Evolutionary conservation across 768 basidiomycete genomes (phyloP), one percentile per base, ranked within the genome.

Genomic region (Russula vinacea): DNA sequence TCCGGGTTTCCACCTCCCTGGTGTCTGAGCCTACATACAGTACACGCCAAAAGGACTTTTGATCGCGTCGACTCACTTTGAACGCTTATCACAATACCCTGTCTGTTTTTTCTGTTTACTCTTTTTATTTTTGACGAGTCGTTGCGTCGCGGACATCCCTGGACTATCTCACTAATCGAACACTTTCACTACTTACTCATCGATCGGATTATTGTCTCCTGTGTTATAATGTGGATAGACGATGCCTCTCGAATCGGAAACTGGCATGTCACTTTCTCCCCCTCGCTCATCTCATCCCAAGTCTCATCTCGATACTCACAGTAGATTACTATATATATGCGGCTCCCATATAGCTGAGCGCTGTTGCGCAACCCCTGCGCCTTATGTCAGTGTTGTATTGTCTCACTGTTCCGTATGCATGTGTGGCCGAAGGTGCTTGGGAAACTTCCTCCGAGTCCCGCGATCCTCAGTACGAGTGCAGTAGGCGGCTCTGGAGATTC

Each of bases 1-100:
- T 68, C 81, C 86, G 33, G 89, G 86, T 58, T 92, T 92, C 71
- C 84, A 81, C 2, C 72, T 73, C 1, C 89, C 89, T 1, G 89
- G 89, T 19, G 72, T 90, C 44, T 83, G 58, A 60, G 17, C 44
- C 11, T 13, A 47, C 45, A 22, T 22, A 13, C 10, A 47, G 22
- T 29, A 33, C 39, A 22, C 16, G 7, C 17, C 4, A 7, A 56
- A 17, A 53, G 16, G 19, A 53, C 5, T 11, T 6, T 22, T 19
- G 42, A 57, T 45, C 42, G n/a, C 17, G 29, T 57, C 56, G 2
- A 17, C 8, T 42, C 24, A 1, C 4, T 47, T 55, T 13, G 54
- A 55, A 40, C 14, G 24, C 37, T 26, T 40, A 24, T 7, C 7
- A 55, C 7, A 6, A 37, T 54, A 51, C 29, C 50, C 16, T 4